phyloP scores from a whole-genome alignment of 2,329 filamentous ascomycete species.

The Emydomyces testavorans region DNA sequence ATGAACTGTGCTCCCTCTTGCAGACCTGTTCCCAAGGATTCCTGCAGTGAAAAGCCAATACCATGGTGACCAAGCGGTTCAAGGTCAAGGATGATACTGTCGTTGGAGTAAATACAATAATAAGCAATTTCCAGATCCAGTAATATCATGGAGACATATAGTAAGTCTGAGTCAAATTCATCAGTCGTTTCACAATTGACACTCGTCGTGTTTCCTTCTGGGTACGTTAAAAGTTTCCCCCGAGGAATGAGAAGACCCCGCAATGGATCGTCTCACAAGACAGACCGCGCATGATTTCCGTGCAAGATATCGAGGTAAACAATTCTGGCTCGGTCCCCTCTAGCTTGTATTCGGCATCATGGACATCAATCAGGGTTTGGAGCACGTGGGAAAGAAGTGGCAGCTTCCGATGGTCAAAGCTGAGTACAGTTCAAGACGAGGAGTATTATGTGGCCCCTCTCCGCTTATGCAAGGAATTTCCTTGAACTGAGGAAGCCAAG shows the following conservation, averaged over 20 bases:
- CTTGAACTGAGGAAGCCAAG: neutral
- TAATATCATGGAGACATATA: neutral
- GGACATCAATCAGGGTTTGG: neutral
- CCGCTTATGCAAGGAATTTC: neutral
- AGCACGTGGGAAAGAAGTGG: constrained; percentile 4
- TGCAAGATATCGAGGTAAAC: neutral
- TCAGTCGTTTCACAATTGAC: neutral
- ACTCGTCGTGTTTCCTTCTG: neutral
- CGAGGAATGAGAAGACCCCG: neutral
- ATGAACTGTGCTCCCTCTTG: neutral
- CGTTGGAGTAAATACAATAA: neutral
- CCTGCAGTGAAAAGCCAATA: neutral
- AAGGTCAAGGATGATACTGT: neutral
- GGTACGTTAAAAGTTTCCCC: neutral
- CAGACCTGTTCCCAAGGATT: neutral
- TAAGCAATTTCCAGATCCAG: neutral
- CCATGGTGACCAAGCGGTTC: neutral
- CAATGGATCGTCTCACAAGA: neutral
- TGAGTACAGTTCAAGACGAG: constrained; percentile 9
- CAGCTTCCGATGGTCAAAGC: constrained; percentile 9
- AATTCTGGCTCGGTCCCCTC: neutral
- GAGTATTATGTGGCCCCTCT: neutral
- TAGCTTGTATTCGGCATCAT: neutral
- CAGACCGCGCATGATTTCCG: neutral
- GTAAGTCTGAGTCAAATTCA: neutral